Base-by-base conservation (phyloP, 2,329 filamentous ascomycete genomes). In the Ceratocystis smalleyi region DNA sequence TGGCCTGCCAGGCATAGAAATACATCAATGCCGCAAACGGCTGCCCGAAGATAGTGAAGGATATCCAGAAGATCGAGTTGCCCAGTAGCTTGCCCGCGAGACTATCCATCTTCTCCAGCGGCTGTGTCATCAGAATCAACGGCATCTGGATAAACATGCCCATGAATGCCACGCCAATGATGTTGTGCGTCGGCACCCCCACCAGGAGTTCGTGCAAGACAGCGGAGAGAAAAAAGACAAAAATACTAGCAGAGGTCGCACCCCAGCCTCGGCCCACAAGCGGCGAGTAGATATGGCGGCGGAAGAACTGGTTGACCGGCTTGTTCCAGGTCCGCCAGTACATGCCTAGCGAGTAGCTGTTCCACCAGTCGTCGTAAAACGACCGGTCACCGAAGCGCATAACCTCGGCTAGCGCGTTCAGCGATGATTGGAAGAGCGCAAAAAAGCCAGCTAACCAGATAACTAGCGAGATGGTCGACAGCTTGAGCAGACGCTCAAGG, bases 311-410 rank as follows among this genome's bases (percentile, higher is more conserved):
- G 71, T 95, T 95, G 5, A 99, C 92, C 0, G 94, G 94, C 73
- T 95, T 95, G 76, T 99, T 99, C 94, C 94, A 99, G 0, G 87
- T 88, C 24, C 91, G 85, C 92, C 92, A 96, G 77, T 99, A 99
- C 3, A 81, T 82, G 43, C 91, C 89, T 5, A 97, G 79, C 68
- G 86, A 91, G 64, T 86, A 85, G 68, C 86, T 89, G 72, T 99
- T 99, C 94, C 94, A 99, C 94, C 94, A 99, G 71, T 96, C 91
- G 45, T 89, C 87, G 74, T 99, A 99, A 74, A 99, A 99, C 62
- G 91, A 88, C 35, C 94, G 83, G 73, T 99, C 94, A 19, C 87
- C 94, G 71, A 99, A 99, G 54, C 83, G 81, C 78, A 90, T 87
- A 12, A 97, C 77, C 74, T 99, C 94, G 2, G 92, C 92, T 22